Conservation (phyloP, 1,284 basidiomycete genomes). For the Puccinia hordei region DNA sequence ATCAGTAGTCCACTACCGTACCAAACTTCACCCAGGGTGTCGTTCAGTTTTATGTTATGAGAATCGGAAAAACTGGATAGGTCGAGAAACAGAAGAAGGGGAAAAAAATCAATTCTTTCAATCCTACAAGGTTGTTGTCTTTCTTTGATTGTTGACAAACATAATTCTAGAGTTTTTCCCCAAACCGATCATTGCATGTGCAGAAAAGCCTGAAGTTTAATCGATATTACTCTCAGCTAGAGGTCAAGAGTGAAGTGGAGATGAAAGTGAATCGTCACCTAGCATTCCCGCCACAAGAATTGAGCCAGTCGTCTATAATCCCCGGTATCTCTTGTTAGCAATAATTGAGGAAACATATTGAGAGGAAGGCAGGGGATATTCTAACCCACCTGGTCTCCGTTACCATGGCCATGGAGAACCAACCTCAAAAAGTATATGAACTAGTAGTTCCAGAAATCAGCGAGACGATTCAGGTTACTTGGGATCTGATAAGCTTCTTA, state of each 20-base stretch:
- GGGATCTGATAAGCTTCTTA: not conserved
- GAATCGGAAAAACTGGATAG: constrained; percentile 29
- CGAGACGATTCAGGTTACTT: not conserved
- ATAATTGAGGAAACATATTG: not conserved
- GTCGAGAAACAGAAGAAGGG: not conserved
- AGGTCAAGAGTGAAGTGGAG: not conserved
- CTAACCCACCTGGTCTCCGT: constrained; percentile 14
- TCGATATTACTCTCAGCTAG: not conserved
- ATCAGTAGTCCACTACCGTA: constrained; percentile 17
- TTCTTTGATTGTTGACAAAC: constrained; percentile 13
- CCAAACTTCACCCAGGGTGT: constrained; percentile 36
- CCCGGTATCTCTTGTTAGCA: not conserved
- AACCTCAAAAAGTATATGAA: constrained; percentile 21
- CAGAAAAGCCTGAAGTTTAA: constrained; percentile 17
- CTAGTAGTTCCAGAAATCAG: not conserved
- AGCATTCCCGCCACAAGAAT: constrained; percentile 18
- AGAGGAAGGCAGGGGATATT: not conserved
- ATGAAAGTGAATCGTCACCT: not conserved
- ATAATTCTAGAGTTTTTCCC: constrained; percentile 14
- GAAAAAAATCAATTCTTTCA: constrained; percentile 1
- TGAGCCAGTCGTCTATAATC: constrained; percentile 18
- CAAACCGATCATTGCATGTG: constrained; percentile 21
- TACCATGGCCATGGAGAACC: constrained; percentile 27
- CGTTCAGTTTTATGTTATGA: constrained; percentile 24
- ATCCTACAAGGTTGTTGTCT: not conserved